Evolutionary conservation across 2,329 filamentous ascomycete genomes (phyloP), one percentile per base, ranked within the genome.

Genomic region (Lachnellula suecica): DNA sequence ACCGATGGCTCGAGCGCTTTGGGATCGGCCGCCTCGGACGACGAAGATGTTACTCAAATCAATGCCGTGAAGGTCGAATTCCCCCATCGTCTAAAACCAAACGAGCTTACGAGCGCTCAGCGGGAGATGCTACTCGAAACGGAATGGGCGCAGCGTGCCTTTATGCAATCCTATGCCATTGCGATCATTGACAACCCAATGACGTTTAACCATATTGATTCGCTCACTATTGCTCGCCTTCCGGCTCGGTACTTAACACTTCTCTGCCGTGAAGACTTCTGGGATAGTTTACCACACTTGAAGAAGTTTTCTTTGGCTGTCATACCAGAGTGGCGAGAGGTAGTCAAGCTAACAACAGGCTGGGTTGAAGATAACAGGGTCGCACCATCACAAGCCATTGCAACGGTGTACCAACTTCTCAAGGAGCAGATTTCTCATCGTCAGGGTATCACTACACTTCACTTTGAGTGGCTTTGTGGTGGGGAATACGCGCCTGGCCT

Each of bases 111-210:
- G 1, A 74, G 74, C 52, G 74, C 80, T n/a, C 87, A 89, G 65
- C 82, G 78, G 47, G 84, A 88, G 66, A 84, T 87, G 81, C 68
- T 89, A 2, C 70, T 86, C 34, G 85, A 89, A 65, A 81, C 83
- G 3, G 79, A 84, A 47, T 88, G 85, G 82, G 84, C 84, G 6
- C 84, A 89, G 58, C 74, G 80, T 48, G 85, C 84, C 17, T 85
- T 89, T 64, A 73, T 89, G 43, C 80, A 84, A 44, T 86, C 85
- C 1, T 89, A 85, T 59, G 78, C 84, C 58, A 78, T 88, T 44
- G 79, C 83, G 1, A 68, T 88, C 40, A 79, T 84, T 22, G 83
- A 88, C 61, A 86, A 85, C 53, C 71, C 72, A 4, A 58, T 63
- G 4, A 76, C 72, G 2, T 87, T 88, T 58, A 53, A 63, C 7